A percentile compares a stretch with the other conserved stretches of the same genome.
These are phyloP conservation scores for Cardamine chenopodiifolia DNA, from an alignment of 345 rosid species.

Conservation along the genomic window DNA sequence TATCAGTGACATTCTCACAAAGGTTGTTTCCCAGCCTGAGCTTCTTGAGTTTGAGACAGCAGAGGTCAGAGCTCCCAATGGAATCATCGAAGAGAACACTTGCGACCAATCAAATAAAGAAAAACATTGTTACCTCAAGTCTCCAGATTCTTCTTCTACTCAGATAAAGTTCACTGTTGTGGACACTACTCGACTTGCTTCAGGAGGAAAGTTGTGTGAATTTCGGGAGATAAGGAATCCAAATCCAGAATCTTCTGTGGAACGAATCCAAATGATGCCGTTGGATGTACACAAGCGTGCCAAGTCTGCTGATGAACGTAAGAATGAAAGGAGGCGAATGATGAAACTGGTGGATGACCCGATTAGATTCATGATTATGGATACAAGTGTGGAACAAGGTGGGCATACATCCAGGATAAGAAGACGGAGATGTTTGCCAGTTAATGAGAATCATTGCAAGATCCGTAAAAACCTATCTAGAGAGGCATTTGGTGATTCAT, in stretches of 20 bases:
- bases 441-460: slow-evolving; percentile 19
- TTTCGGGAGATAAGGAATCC: slow-evolving; percentile 35
- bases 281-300: slow-evolving; percentile 27
- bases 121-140: slow-evolving; percentile 52
- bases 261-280: slow-evolving; percentile 23
- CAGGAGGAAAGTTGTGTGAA: slow-evolving; percentile 49
- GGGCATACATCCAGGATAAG: slow-evolving; percentile 43
- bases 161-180: slow-evolving; percentile 58
- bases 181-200: slow-evolving; percentile 51
- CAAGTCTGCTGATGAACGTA: slow-evolving; percentile 13
- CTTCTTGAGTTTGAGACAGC: slow-evolving; percentile 59
- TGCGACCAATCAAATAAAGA: slow-evolving; percentile 43
- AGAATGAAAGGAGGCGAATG: slow-evolving; percentile 19
- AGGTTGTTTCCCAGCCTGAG: slow-evolving; percentile 67
- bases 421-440: slow-evolving; percentile 46
- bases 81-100: slow-evolving; percentile 32
- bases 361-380: slow-evolving; percentile 54
- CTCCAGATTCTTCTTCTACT: slow-evolving; percentile 45
- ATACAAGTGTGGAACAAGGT: slow-evolving; percentile 52
- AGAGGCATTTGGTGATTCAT: neutral
- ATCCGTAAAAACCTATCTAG: neutral
- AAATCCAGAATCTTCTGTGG: slow-evolving; percentile 40
- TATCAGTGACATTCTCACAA: slow-evolving; percentile 57
- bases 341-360: slow-evolving; percentile 35
- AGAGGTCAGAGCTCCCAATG: slow-evolving; percentile 35